Percentiles rank a stretch among this genome's conserved stretches.
phyloP scores from a whole-genome alignment of 805 yeast species.

The Hanseniaspora thailandica region DNA sequence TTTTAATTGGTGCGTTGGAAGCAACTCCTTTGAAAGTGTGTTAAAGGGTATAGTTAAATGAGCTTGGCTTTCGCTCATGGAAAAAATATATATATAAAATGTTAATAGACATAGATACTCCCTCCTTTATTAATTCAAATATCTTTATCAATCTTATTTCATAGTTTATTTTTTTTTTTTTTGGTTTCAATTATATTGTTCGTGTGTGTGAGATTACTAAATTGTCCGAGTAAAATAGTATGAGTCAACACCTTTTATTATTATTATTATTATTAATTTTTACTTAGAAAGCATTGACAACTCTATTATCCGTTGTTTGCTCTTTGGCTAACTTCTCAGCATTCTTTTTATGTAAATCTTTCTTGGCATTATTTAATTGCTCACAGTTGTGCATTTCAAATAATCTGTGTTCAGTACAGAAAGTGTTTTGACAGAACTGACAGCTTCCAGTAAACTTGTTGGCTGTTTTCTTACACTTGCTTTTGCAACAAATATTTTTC shows the following conservation, averaged over 20 bases:
- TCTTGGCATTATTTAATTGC: conserved; percentile 71
- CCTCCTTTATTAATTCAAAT: no score
- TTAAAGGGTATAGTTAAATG: no score
- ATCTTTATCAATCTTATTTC: neutral
- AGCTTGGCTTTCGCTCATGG: neutral
- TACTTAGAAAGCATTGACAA: conserved; percentile 12
- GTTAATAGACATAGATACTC: no score
- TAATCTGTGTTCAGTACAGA: conserved; percentile 75
- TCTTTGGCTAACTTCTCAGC: conserved; percentile 74
- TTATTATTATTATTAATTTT: neutral
- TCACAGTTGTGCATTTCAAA: conserved; percentile 74
- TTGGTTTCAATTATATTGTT: neutral
- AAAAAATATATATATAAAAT: no score
- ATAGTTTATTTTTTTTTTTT: neutral
- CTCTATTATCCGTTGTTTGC: conserved; percentile 46
- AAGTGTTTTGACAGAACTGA: conserved; percentile 69
- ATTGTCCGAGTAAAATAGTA: neutral
- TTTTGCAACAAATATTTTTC: conserved; percentile 41
- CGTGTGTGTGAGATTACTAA: neutral
- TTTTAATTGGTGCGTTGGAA: no score
- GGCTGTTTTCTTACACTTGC: conserved; percentile 52
- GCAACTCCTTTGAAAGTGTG: no score
- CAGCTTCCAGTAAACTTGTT: conserved; percentile 66
- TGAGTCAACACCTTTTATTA: neutral
- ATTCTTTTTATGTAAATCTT: conserved; percentile 69